phyloP scores from a whole-genome alignment of 257 asterid species.

The Eucommia ulmoides region DNA sequence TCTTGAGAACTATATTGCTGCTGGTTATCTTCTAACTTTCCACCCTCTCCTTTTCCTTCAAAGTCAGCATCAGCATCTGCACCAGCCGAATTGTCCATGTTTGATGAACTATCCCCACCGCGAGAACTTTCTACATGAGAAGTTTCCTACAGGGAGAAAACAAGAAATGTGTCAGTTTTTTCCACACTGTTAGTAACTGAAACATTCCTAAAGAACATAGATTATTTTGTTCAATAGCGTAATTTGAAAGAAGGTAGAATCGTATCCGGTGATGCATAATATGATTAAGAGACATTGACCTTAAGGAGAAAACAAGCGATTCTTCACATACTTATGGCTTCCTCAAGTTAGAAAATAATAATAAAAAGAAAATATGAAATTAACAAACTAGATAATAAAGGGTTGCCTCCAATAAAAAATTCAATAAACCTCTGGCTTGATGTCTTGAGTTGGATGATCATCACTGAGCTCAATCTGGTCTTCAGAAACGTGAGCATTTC shows the following conservation, averaged over 20 bases:
- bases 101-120: conserved; percentile 59
- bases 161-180: no score
- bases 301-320: not conserved
- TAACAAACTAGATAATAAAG: not conserved
- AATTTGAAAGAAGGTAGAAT: no score
- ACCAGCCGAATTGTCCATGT: conserved; percentile 50
- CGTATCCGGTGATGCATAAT: no score
- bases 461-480: conserved; percentile 57
- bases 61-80: conserved; percentile 26
- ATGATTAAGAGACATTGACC: no score
- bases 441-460: conserved; percentile 51
- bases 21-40: conserved; percentile 35
- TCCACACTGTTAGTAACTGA: no score
- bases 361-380: not conserved
- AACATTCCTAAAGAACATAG: no score
- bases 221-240: no score
- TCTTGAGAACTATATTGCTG: conserved; percentile 27
- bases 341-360: conserved; percentile 1
- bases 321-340: not conserved
- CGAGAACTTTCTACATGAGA: conserved; percentile 59
- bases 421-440: conserved; percentile 44
- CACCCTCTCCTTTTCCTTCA: conserved; percentile 49
- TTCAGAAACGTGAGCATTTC: conserved; percentile 55
- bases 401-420: conserved; percentile 1
- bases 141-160: conserved; percentile 26